Evolutionary conservation across 495 filamentous ascomycete genomes (phyloP).

Genomic region (Penicillium antarcticum): DNA sequence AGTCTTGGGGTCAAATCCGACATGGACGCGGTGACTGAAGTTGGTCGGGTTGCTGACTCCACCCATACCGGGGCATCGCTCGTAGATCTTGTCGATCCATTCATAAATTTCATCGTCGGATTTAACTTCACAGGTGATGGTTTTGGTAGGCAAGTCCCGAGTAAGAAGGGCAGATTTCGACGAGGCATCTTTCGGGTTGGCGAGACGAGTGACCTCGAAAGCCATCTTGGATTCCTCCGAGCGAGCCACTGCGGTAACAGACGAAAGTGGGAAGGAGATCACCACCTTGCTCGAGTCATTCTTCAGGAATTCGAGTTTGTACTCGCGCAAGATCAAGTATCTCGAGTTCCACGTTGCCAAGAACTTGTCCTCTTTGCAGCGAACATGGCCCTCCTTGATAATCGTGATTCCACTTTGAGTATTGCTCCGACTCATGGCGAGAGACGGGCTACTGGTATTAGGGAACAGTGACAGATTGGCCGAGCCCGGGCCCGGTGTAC

Average conservation of each 20-base stretch:
- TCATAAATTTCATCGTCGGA: conserved; percentile 94
- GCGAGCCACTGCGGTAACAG: conserved; percentile 79
- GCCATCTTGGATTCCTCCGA: conserved; percentile 84
- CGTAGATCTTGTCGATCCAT: conserved; percentile 97
- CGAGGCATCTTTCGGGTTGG: conserved; percentile 59
- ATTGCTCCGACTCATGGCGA: conserved; percentile 58
- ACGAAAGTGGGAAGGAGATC: conserved; percentile 73
- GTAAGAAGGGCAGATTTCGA: conserved; percentile 56
- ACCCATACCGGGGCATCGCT: conserved; percentile 93
- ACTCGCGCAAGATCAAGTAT: conserved; percentile 83
- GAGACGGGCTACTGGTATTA: conserved; percentile 62
- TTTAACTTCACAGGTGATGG: conserved; percentile 84
- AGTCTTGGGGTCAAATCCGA: conserved; percentile 91
- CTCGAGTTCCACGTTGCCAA: conserved; percentile 89
- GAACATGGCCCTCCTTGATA: conserved; percentile 86
- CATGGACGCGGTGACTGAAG: conserved; percentile 93
- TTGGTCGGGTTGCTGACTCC: conserved; percentile 98
- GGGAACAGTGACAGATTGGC: conserved; percentile 52
- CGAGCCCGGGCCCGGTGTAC: conserved; percentile 42
- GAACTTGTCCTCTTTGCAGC: conserved; percentile 80
- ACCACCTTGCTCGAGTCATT: conserved; percentile 78
- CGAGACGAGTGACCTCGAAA: conserved; percentile 80
- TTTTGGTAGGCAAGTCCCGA: conserved; percentile 74
- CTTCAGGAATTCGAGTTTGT: conserved; percentile 88
- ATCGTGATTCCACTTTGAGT: conserved; percentile 64